Percentiles rank a stretch among this genome's conserved stretches.
Evolutionary conservation across 306 rosid genomes (phyloP).

Genomic region (Elaeagnus macrophylla): DNA sequence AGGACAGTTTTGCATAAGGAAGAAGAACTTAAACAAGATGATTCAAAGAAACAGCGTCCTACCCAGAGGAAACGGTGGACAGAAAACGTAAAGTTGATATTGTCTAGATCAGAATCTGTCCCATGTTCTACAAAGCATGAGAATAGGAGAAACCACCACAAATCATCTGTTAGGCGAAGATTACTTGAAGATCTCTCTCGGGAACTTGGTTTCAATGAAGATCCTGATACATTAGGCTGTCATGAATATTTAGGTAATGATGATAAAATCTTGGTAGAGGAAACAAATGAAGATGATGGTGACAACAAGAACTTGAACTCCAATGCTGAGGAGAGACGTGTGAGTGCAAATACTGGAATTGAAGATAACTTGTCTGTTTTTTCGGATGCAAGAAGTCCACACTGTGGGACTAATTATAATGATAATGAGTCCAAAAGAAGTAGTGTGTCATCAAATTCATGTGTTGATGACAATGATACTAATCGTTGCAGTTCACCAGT

Average conservation of each 20-base stretch:
- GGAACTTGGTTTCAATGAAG: conserved; percentile 64
- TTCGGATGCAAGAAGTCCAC: conserved; percentile 50
- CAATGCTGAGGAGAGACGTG: conserved; percentile 32
- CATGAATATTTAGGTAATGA: conserved; percentile 25
- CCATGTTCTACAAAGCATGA: conserved; percentile 38
- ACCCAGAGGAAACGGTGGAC: conserved; percentile 73
- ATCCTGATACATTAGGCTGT: conserved; percentile 16
- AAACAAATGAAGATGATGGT: conserved; percentile 39
- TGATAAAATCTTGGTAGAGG: conserved; percentile 31
- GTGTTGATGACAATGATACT: conserved; percentile 34
- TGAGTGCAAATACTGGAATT: conserved; percentile 33
- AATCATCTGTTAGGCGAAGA: conserved; percentile 44
- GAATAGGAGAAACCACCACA: conserved; percentile 36
- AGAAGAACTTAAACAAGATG: conserved; percentile 54
- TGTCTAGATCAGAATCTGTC: conserved; percentile 61
- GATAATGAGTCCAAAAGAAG: conserved; percentile 36
- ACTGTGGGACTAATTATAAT: conserved; percentile 40
- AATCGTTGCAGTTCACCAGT: conserved; percentile 18
- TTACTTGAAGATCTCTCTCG: conserved; percentile 60
- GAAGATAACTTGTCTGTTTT: conserved; percentile 49
- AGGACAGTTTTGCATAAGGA: conserved; percentile 67
- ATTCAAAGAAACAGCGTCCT: conserved; percentile 35
- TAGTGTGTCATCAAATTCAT: conserved; percentile 50
- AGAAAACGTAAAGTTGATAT: conserved; percentile 57
- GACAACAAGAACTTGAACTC: conserved; percentile 23